Evolutionary conservation across 2,329 filamentous ascomycete genomes (phyloP), one percentile per base, ranked within the genome.

Genomic region (Fusarium sp.): DNA sequence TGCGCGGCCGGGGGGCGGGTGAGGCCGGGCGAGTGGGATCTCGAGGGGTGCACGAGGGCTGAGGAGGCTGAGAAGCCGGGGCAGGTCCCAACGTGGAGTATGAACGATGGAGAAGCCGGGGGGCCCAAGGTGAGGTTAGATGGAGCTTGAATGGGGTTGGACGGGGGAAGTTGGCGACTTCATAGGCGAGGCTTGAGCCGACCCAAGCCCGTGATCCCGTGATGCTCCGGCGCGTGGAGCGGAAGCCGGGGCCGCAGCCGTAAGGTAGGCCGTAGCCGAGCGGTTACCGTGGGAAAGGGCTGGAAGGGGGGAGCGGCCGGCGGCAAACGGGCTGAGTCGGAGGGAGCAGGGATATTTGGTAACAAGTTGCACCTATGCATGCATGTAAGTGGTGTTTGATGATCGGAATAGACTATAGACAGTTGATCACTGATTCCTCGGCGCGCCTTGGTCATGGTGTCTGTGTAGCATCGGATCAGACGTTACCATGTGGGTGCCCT

Each of bases 151-250:
- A 68, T 62, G 64, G 68, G 68, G 68, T 70, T 64, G 27, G 58
- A 64, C 55, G 55, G 67, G 38, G 36, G 67, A 68, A 51, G 57
- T 59, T 69, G 58, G 50, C 42, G 58, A 38, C 55, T 62, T 70
- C 58, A 62, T 60, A 69, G 65, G 67, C 53, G 64, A 73, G 61
- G 70, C 69, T 67, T 65, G 62, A 74, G 71, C 71, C 73, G 71
- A 68, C 58, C 64, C 69, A 74, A 74, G 55, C 67, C 73, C 69
- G 69, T 71, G 71, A 75, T 72, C 71, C 73, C 73, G 73, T 75
- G 73, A 75, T 75, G 62, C 73, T 74, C 73, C 73, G 73, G 71
- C 64, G 65, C 65, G 70, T 73, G 73, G 73, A 73, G 72, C 67
- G 67, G 64, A 58, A 51, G 67, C 70, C 67, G 64, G 70, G 64